Evolutionary conservation across 768 basidiomycete genomes (phyloP).

Genomic region (Tubosaeta sp.): DNA sequence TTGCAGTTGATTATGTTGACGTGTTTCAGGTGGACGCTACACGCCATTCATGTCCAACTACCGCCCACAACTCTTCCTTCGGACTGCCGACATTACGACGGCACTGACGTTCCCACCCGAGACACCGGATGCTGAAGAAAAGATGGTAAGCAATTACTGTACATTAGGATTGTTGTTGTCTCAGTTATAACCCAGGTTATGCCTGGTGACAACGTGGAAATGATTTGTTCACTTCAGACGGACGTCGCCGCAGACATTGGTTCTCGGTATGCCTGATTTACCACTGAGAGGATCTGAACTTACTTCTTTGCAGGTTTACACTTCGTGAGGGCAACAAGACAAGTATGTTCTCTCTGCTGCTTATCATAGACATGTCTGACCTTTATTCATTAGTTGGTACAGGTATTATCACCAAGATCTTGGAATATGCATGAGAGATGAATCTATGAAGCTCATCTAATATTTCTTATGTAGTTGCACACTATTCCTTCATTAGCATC

Average conservation of each 20-base stretch:
- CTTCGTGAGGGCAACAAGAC: conserved; percentile 94
- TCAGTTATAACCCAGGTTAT: conserved; percentile 55
- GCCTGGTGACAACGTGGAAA: conserved; percentile 97
- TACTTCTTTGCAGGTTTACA: conserved; percentile 54
- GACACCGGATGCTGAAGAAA: conserved; percentile 74
- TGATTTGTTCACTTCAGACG: conserved; percentile 76
- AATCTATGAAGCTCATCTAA: conserved; percentile 11
- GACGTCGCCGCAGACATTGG: conserved; percentile 90
- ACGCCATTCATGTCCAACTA: conserved; percentile 93
- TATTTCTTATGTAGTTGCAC: conserved; percentile 10
- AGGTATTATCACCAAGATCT: conserved; percentile 86
- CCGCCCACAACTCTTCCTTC: conserved; percentile 91
- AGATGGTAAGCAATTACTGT: conserved; percentile 57
- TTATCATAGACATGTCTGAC: conserved; percentile 5
- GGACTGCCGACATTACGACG: conserved; percentile 91
- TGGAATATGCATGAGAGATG: conserved; percentile 38
- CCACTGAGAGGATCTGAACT: background rate
- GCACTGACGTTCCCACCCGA: conserved; percentile 82
- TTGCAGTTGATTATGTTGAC: conserved; percentile 43
- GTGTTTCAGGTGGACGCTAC: conserved; percentile 60
- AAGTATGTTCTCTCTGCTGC: conserved; percentile 41
- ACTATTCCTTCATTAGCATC: conserved; percentile 14
- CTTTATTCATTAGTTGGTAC: conserved; percentile 65
- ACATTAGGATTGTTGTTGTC: background rate
- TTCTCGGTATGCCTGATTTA: conserved; percentile 48